Percentiles rank a stretch among this genome's conserved stretches.
Evolutionary conservation across 192 early-diverging fungal genomes (phyloP).

Genomic region (Geranomyces variabilis): DNA sequence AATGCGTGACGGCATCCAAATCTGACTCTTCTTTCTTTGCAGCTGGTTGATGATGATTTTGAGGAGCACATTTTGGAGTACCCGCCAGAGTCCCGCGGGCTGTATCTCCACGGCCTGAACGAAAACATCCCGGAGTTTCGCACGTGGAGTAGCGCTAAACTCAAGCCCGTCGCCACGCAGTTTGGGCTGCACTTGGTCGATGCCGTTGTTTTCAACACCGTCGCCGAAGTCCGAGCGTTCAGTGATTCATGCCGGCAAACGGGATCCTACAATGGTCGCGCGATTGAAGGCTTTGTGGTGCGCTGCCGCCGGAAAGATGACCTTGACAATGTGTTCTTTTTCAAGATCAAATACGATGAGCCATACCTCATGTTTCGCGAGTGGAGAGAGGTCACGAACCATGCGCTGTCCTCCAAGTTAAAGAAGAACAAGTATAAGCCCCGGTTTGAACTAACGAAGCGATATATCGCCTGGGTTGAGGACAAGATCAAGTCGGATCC

Average conservation of each 20-base stretch:
- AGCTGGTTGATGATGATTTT: constrained; percentile 94
- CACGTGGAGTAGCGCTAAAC: constrained; percentile 68
- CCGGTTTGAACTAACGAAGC: constrained; percentile 58
- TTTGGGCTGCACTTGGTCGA: constrained; percentile 75
- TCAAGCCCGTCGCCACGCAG: constrained; percentile 63
- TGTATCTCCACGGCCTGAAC: constrained; percentile 93
- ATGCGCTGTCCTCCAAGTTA: constrained; percentile 43
- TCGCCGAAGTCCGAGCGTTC: constrained; percentile 69
- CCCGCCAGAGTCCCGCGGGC: constrained; percentile 70
- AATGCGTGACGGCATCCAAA: not conserved
- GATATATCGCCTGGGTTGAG: constrained; percentile 79
- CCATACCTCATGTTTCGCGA: constrained; percentile 95
- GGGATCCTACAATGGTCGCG: constrained; percentile 67
- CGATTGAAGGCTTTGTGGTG: constrained; percentile 93
- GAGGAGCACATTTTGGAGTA: constrained; percentile 95
- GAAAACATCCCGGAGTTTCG: constrained; percentile 72
- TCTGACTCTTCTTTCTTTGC: constrained; percentile 17
- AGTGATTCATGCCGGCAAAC: constrained; percentile 66
- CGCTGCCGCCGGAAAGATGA: constrained; percentile 59
- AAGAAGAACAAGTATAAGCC: constrained; percentile 45
- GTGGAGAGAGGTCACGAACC: constrained; percentile 91
- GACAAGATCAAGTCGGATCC: constrained; percentile 62
- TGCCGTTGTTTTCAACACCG: constrained; percentile 55
- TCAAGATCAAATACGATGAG: constrained; percentile 96
- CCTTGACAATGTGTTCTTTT: constrained; percentile 53